Conservation (phyloP, 768 basidiomycete genomes). For the Tricholoma matsutake region DNA sequence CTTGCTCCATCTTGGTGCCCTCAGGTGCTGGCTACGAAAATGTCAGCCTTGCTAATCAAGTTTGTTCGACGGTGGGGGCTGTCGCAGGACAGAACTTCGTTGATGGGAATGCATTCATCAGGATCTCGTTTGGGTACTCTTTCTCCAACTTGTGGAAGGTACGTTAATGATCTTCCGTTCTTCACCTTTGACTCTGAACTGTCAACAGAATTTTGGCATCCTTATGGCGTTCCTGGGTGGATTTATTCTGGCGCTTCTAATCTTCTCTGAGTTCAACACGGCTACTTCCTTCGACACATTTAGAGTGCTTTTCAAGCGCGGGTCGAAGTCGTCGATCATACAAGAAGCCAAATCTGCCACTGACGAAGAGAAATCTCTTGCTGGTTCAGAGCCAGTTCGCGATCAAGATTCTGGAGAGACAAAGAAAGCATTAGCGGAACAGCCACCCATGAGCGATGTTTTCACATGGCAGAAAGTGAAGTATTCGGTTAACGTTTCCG, state of each 20-base stretch:
- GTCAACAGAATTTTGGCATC: constrained; percentile 61
- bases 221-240: constrained; percentile 59
- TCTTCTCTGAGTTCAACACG: constrained; percentile 55
- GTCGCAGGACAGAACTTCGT: constrained; percentile 58
- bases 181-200: background rate
- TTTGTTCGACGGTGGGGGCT: constrained; percentile 71
- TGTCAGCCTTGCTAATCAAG: constrained; percentile 60
- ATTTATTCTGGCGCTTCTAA: constrained; percentile 55
- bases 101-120: constrained; percentile 51
- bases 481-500: background rate
- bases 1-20: constrained; percentile 58
- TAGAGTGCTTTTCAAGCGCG: constrained; percentile 66
- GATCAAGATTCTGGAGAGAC: constrained; percentile 20
- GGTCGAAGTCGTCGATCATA: constrained; percentile 34
- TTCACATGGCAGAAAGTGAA: constrained; percentile 5
- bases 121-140: constrained; percentile 47
- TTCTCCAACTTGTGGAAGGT: constrained; percentile 43
- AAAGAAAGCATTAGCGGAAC: constrained; percentile 35
- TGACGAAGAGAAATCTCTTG: constrained; percentile 32
- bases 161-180: constrained; percentile 9
- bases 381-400: constrained; percentile 7
- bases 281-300: constrained; percentile 32
- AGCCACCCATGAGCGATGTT: constrained; percentile 7
- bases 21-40: constrained; percentile 60
- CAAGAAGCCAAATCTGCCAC: constrained; percentile 29